phyloP scores from a whole-genome alignment of 108 stramenopile genomes.

The Skeletonema tropicum region DNA sequence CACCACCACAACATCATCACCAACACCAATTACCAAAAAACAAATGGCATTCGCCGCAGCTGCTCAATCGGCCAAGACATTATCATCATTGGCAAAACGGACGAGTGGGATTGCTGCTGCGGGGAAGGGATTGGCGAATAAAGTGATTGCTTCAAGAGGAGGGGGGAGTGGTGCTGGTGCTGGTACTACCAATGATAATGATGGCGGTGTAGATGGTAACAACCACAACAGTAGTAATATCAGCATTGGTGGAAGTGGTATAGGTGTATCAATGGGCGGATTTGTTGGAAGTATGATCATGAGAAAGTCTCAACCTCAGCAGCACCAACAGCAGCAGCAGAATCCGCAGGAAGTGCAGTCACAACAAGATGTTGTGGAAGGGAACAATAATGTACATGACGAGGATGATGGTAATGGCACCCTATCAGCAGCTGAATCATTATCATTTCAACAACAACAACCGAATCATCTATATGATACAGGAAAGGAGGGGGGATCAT shows the following conservation, averaged over 20 bases:
- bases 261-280: not conserved
- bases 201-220: not conserved
- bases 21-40: not conserved
- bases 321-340: not conserved
- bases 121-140: not conserved
- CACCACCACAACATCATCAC: not conserved
- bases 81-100: conserved; percentile 22
- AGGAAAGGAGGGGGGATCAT: conserved; percentile 11
- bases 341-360: not conserved
- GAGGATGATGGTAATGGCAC: not conserved
- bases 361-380: not conserved
- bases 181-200: too few relatives aligned
- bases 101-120: conserved; percentile 14
- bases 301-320: not conserved
- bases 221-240: not conserved
- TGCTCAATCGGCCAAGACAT: conserved; percentile 12
- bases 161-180: conserved; percentile 5
- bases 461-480: conserved; percentile 12
- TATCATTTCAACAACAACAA: conserved; percentile 10
- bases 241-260: not conserved
- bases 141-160: not conserved
- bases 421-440: not conserved
- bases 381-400: not conserved
- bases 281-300: conserved; percentile 3
- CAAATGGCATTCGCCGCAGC: conserved; percentile 14